Base-by-base conservation (phyloP, 306 rosid genomes). In the Canavalia ensiformis region DNA sequence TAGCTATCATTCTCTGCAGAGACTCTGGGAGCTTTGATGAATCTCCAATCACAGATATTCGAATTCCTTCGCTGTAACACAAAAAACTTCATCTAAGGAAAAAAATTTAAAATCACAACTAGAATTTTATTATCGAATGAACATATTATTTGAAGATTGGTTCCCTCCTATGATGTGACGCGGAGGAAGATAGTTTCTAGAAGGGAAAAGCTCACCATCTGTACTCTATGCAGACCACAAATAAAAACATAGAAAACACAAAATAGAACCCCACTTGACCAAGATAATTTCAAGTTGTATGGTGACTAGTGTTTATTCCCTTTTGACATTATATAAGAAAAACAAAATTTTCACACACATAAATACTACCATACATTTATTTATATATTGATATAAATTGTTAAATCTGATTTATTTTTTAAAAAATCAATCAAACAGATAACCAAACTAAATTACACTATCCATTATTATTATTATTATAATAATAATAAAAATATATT, bases 11-110 rank as follows among this genome's bases (percentile, higher is more conserved):
- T 51, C 5, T 75, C 50, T 68, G 86, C 5, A 94, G 54, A 34
- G 95, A 79, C 0, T 33, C 0, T 0, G 94, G 88, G 35, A 94
- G 90, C 84, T 82, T 88, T 13, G 95, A 82, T 8, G 77, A 33
- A 86, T 94, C 97, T 64, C 97, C 98, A 29, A 94, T 92, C 7
- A 89, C 86, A 0, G 95, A 88, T 73, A 94, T 68, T 83, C 82
- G 68, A 39, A 91, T 75, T 55, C 88, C 94, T 57, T 88, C 90
- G 51, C 97, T 94, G 87, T 54, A 39, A 28, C 46, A 60, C 47
- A 73, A 42, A 13, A 0, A 11, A 11, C 3, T 11, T 6, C 0
- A 39, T 25, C 2, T 8, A 72, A 0, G 11, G 1, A 12, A 6
- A 18, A 35, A 42, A 39, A 31, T 41, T 18, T 18, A 18, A 18